Base-by-base conservation (phyloP, 2,329 filamentous ascomycete species). In the Colletotrichum tamarilloi region DNA sequence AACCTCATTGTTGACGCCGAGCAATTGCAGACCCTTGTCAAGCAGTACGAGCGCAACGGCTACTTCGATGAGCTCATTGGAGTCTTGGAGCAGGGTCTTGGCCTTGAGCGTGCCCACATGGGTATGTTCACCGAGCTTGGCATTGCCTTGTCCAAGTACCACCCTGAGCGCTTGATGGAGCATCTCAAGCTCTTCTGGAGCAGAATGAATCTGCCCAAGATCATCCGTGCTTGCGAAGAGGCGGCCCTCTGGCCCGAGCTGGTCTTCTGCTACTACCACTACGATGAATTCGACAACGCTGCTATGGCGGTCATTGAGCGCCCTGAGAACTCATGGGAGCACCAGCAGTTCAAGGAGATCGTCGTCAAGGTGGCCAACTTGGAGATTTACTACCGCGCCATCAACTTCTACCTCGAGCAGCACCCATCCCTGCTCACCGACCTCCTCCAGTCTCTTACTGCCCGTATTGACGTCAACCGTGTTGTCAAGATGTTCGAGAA, bases 401-500 rank as follows among this genome's bases (percentile, higher is more conserved):
- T 98, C 81, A 97, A 96, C 87, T 98, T 98, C 85, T 98, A 98
- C 84, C 91, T 99, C 53, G 95, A 98, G 85, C 95, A 99, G 85
- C 97, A 99, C 82, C 97, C 97, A 42, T 94, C 96, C 14, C 90
- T 99, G 58, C 87, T 99, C 76, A 99, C 97, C n/a, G 97, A 99
- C 81, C 90, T 99, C 38, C 90, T 99, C 68, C 95, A 98, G 81
- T 94, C 91, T 12, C 88, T 99, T 75, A 98, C 97, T n/a, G 85
- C 95, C 59, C 93, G 97, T 74, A 96, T 99, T 76, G 97, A 99
- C 77, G 97, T 98, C 80, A 98, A 98, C 87, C 95, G 97, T 74
- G 97, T 99, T n/a, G 97, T 99, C 75, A 94, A 95, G 83, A 97
- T 99, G 91, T 99, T 99, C 86, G 92, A 98, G 86, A 97, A 97